phyloP scores from a whole-genome alignment of 2,329 filamentous ascomycete species.

The Madurella mycetomatis region DNA sequence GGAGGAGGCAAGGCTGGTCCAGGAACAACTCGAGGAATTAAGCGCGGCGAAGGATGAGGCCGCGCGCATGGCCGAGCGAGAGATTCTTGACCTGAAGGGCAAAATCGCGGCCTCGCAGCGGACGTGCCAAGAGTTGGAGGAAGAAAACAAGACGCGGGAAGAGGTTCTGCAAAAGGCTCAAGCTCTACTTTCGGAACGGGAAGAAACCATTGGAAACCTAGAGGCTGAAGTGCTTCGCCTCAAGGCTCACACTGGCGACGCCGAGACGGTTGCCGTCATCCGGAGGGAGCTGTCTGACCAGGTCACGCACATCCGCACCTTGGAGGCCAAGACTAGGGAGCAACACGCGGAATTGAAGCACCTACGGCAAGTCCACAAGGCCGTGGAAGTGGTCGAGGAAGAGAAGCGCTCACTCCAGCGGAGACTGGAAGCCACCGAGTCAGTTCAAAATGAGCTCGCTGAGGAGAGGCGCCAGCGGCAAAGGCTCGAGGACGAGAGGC shows the following conservation, averaged over 20 bases:
- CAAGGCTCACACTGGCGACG: conserved; percentile 82
- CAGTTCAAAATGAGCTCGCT: conserved; percentile 68
- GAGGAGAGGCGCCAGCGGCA: conserved; percentile 80
- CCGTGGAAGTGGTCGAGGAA: conserved; percentile 91
- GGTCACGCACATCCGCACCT: conserved; percentile 78
- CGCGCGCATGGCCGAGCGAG: conserved; percentile 56
- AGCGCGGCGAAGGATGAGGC: conserved; percentile 62
- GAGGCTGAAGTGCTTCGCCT: conserved; percentile 80
- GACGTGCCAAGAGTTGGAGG: conserved; percentile 53
- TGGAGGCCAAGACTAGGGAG: conserved; percentile 77
- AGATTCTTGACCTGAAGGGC: conserved; percentile 50
- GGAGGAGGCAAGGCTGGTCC: conserved; percentile 67
- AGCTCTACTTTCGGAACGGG: conserved; percentile 62
- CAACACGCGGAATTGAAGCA: conserved; percentile 76
- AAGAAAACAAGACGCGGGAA: conserved; percentile 54
- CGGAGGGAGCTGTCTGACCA: conserved; percentile 87
- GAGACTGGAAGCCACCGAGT: conserved; percentile 69
- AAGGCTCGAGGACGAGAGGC: conserved; percentile 80
- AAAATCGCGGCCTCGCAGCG: conserved; percentile 45
- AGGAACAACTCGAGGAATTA: conserved; percentile 78
- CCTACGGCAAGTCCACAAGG: conserved; percentile 74
- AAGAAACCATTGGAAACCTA: conserved; percentile 65
- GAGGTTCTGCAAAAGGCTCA: conserved; percentile 57
- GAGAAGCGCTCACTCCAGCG: conserved; percentile 82
- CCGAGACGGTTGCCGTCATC: conserved; percentile 78